Percentiles rank a stretch among this genome's conserved stretches.
These are phyloP conservation scores for Piper betle DNA, from an alignment of 164 flowering plant species.

Conservation along the genomic window DNA sequence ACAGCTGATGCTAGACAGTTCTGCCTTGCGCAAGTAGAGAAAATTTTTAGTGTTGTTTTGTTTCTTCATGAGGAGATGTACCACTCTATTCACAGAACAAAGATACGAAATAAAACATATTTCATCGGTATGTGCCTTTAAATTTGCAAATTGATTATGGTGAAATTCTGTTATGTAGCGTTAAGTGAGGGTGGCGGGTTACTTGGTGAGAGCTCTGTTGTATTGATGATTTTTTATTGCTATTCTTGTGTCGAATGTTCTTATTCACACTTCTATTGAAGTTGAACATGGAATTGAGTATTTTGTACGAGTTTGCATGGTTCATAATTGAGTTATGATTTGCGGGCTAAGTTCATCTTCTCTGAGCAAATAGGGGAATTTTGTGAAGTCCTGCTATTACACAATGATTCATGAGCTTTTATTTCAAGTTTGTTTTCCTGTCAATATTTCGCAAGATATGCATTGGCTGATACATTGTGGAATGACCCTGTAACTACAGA, in stretches of 20 bases:
- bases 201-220: constrained; percentile 72
- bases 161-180: neutral
- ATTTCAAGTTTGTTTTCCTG: neutral
- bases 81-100: neutral
- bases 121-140: neutral
- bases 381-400: constrained; percentile 27
- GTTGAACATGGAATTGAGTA: neutral
- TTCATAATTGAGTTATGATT: neutral
- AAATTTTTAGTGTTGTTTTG: constrained; percentile 70
- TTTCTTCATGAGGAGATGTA: constrained; percentile 62
- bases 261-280: neutral
- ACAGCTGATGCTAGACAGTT: constrained; percentile 94
- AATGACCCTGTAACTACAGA: too few relatives aligned
- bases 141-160: neutral
- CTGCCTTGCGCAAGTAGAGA: constrained; percentile 90
- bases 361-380: constrained; percentile 67
- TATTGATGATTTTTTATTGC: constrained; percentile 2
- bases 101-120: too few relatives aligned
- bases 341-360: constrained; percentile 89
- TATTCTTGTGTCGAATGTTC: neutral
- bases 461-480: too few relatives aligned
- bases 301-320: neutral
- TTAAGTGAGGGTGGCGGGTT: constrained; percentile 76
- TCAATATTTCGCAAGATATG: neutral
- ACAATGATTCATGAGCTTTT: too few relatives aligned